These are phyloP conservation scores for Eimeria necatrix DNA, from an alignment of 169 alveolate genomes.

Conservation along the genomic window DNA sequence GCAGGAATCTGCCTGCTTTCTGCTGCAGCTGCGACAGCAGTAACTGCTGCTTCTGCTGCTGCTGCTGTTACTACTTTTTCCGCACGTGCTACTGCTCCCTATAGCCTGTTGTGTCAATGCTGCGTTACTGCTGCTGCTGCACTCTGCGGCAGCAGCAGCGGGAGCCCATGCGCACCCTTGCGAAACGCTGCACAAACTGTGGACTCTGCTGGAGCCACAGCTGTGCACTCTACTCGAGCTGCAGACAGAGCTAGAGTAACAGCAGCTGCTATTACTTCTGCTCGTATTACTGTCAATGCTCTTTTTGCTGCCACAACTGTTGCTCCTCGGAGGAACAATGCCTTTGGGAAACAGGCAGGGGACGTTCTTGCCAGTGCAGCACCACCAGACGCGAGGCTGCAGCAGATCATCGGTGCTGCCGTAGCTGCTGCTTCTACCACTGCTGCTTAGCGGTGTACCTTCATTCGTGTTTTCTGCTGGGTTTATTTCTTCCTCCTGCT, in stretches of 20 bases:
- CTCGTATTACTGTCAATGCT: background rate
- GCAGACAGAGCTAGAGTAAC: slow-evolving; percentile 26
- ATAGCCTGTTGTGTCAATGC: background rate
- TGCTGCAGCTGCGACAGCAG: slow-evolving; percentile 24
- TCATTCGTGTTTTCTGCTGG: slow-evolving; percentile 3
- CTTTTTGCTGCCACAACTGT: slow-evolving; percentile 36
- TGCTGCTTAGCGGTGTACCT: background rate
- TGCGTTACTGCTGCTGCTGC: background rate
- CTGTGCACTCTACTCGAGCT: slow-evolving; percentile 42
- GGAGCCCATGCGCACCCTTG: background rate
- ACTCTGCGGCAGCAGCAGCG: background rate
- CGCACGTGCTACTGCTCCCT: slow-evolving; percentile 57
- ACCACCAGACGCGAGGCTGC: slow-evolving; percentile 64
- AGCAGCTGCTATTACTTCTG: slow-evolving; percentile 45
- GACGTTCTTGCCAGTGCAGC: slow-evolving; percentile 44
- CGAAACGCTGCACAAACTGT: slow-evolving; percentile 34
- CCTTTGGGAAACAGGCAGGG: slow-evolving; percentile 45
- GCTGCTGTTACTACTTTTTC: background rate
- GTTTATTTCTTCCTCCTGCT: background rate
- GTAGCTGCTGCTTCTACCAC: slow-evolving; percentile 4
- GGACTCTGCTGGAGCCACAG: slow-evolving; percentile 49
- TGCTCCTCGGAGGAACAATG: slow-evolving; percentile 1
- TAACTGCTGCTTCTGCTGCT: slow-evolving; percentile 55
- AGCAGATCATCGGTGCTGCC: slow-evolving; percentile 20
- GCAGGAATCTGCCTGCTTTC: background rate